A percentile compares a stretch with the other conserved stretches of the same genome.
phyloP scores from a whole-genome alignment of 148 eudicot species.

The Salicornia ramosissima region DNA sequence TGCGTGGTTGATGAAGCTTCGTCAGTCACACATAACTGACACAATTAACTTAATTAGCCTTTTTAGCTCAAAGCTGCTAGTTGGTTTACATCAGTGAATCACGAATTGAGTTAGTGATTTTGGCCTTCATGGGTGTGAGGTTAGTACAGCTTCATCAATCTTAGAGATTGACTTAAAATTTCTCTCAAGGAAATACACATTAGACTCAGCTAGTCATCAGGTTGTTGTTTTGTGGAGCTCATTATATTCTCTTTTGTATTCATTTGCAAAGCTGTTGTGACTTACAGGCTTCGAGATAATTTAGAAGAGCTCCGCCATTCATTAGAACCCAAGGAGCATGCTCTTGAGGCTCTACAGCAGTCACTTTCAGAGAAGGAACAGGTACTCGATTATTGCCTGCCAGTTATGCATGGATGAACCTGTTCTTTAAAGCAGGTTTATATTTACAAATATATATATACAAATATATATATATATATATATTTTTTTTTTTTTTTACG shows the following conservation, averaged over 20 bases:
- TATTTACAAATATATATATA: not conserved
- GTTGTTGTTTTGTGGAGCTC: not conserved
- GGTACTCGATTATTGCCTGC: conserved; percentile 33
- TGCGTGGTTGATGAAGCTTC: not conserved
- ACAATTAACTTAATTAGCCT: not conserved
- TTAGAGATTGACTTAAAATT: too few relatives aligned
- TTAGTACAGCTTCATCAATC: too few relatives aligned
- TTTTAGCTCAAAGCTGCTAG: not conserved
- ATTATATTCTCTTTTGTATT: not conserved
- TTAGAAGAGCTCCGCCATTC: conserved; percentile 90
- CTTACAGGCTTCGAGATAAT: conserved; percentile 78
- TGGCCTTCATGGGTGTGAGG: too few relatives aligned
- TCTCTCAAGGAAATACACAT: not conserved
- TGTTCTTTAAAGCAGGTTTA: conserved; percentile 12
- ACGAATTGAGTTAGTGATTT: too few relatives aligned
- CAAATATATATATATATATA: too few relatives aligned
- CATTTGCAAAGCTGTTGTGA: conserved; percentile 15
- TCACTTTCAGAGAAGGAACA: conserved; percentile 83
- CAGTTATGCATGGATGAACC: conserved; percentile 6
- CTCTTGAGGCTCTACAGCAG: conserved; percentile 76
- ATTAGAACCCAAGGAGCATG: conserved; percentile 81
- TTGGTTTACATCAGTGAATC: too few relatives aligned
- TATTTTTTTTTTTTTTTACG: too few relatives aligned
- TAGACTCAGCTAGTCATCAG: not conserved
- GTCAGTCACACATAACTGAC: not conserved